phyloP scores from a whole-genome alignment of 2,329 filamentous ascomycete genomes.

The Aureobasidium sp. region DNA sequence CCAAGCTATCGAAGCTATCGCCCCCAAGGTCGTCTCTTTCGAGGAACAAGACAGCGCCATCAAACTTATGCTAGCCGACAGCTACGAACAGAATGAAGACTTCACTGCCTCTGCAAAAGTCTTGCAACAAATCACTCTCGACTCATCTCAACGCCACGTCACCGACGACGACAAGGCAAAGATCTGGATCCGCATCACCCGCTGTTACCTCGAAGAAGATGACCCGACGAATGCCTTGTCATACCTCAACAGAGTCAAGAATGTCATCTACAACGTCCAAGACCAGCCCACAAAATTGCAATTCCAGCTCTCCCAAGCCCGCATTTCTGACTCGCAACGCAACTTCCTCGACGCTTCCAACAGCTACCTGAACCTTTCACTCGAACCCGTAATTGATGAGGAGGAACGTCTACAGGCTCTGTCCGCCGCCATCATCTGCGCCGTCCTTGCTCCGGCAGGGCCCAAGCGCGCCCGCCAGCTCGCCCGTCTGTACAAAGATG shows the following conservation, averaged over 20 bases:
- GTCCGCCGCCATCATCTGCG: slow-evolving; percentile 81
- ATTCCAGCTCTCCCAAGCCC: slow-evolving; percentile 86
- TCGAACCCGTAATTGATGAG: slow-evolving; percentile 71
- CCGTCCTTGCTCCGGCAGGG: slow-evolving; percentile 84
- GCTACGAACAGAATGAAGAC: slow-evolving; percentile 76
- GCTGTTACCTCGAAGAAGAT: slow-evolving; percentile 89
- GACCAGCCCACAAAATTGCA: slow-evolving; percentile 70
- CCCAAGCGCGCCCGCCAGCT: slow-evolving; percentile 74
- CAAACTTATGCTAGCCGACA: slow-evolving; percentile 73
- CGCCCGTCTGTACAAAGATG: slow-evolving; percentile 86
- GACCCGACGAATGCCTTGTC: slow-evolving; percentile 78
- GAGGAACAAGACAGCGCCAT: slow-evolving; percentile 78
- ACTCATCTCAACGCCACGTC: slow-evolving; percentile 79
- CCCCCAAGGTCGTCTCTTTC: slow-evolving; percentile 63
- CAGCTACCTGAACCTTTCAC: slow-evolving; percentile 81
- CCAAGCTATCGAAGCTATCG: slow-evolving; percentile 62
- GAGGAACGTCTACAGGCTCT: slow-evolving; percentile 80
- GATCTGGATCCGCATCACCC: slow-evolving; percentile 89
- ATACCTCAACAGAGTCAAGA: slow-evolving; percentile 92
- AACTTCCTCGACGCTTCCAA: slow-evolving; percentile 82
- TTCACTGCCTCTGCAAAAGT: slow-evolving; percentile 69
- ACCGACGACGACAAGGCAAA: slow-evolving; percentile 73
- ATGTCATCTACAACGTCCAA: slow-evolving; percentile 71
- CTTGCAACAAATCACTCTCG: slow-evolving; percentile 78
- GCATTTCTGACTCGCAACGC: slow-evolving; percentile 84